A percentile compares a stretch with the other conserved stretches of the same genome.
Evolutionary conservation across 164 flowering plant genomes (phyloP).

Genomic region (Echeveria elegans): DNA sequence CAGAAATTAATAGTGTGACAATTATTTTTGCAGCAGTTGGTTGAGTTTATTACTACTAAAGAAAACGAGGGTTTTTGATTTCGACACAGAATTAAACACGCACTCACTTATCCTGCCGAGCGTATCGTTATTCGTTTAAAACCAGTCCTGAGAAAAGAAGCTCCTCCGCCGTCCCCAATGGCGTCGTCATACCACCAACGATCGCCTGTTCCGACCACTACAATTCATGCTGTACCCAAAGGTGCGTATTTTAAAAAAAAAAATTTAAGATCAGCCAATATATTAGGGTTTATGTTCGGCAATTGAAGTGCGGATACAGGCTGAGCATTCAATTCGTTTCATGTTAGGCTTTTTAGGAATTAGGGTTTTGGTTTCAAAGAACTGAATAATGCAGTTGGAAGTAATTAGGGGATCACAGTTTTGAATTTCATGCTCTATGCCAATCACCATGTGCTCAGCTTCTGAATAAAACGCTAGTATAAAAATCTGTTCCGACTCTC

Average conservation of each 20-base stretch:
- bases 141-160: no score
- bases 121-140: no score
- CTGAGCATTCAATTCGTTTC: no score
- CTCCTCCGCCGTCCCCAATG: slow-evolving; percentile 4
- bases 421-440: background rate
- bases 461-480: background rate
- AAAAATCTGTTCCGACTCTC: background rate
- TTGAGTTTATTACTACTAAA: no score
- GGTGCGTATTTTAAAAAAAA: background rate
- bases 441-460: no score
- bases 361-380: background rate
- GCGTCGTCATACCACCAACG: background rate
- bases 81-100: no score
- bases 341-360: background rate
- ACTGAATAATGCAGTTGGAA: background rate
- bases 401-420: no score
- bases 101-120: no score
- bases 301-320: no score
- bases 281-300: background rate
- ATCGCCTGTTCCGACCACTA: background rate
- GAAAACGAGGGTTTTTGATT: no score
- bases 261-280: background rate
- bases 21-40: no score
- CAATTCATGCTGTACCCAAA: background rate
- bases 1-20: no score